Evolutionary conservation across 306 rosid species (phyloP).

Genomic region (Luffa acutangula): DNA sequence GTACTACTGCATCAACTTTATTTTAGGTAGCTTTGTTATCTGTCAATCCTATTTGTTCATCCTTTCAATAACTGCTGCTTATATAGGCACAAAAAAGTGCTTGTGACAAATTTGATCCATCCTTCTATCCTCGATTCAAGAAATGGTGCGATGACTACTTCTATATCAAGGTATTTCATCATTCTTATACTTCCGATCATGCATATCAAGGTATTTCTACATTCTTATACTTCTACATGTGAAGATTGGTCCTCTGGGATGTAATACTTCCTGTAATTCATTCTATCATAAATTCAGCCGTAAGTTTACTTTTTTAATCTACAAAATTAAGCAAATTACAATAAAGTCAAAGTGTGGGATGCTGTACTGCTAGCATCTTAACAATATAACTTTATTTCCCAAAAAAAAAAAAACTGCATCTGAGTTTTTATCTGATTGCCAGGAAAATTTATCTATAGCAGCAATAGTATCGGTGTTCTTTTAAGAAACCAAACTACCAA

Average conservation of each 20-base stretch:
- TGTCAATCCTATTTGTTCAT: not conserved
- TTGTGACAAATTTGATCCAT: slow-evolving; percentile 93
- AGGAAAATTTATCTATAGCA: not conserved
- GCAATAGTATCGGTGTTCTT: not conserved
- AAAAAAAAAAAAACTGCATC: too few relatives aligned
- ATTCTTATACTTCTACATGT: too few relatives aligned
- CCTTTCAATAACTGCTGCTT: not conserved
- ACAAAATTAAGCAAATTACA: too few relatives aligned
- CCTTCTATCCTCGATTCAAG: slow-evolving; percentile 91
- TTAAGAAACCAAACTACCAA: not conserved
- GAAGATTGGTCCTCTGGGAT: too few relatives aligned
- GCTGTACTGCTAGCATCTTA: too few relatives aligned
- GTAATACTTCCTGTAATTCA: too few relatives aligned
- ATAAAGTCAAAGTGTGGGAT: too few relatives aligned
- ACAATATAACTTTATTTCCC: too few relatives aligned
- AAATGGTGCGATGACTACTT: slow-evolving; percentile 99
- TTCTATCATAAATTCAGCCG: too few relatives aligned
- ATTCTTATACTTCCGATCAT: not conserved
- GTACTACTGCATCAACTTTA: not conserved
- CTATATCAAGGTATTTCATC: slow-evolving; percentile 63
- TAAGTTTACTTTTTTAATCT: too few relatives aligned
- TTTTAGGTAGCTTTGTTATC: not conserved
- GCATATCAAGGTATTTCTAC: too few relatives aligned
- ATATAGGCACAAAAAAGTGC: slow-evolving; percentile 64
- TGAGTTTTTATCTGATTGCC: not conserved